Conservation (phyloP, 768 basidiomycete species). For the Lactarius hengduanensis region DNA sequence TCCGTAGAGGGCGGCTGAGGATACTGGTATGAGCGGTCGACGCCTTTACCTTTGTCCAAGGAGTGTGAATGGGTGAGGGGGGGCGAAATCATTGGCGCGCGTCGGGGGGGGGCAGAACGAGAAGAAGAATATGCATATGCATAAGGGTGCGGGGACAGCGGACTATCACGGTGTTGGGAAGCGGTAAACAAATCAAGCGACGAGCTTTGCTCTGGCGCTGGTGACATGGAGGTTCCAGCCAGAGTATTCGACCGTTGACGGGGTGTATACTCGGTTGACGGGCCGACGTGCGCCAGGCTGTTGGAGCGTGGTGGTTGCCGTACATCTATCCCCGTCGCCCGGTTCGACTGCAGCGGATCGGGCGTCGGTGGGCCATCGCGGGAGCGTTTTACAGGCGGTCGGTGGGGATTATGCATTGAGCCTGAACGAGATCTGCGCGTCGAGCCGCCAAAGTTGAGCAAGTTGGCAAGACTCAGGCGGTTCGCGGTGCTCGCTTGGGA, state of each 20-base stretch:
- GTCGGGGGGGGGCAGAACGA: conserved; percentile 22
- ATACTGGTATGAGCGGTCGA: conserved; percentile 30
- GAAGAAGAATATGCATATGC: conserved; percentile 42
- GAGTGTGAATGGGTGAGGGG: conserved; percentile 31
- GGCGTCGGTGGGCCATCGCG: conserved; percentile 7
- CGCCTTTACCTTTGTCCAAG: conserved; percentile 30
- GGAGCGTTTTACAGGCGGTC: conserved; percentile 9
- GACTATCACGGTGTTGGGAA: conserved; percentile 25
- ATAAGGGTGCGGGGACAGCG: conserved; percentile 47
- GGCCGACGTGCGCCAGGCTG: conserved; percentile 24
- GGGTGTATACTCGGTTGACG: conserved; percentile 32
- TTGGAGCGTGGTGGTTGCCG: conserved; percentile 4
- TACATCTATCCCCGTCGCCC: conserved; percentile 21
- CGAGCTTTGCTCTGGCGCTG: conserved; percentile 12
- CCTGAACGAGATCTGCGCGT: conserved; percentile 18
- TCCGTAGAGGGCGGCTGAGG: conserved; percentile 20
- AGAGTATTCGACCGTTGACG: conserved; percentile 26
- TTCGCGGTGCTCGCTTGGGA: conserved; percentile 33
- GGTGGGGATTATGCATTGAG: background rate
- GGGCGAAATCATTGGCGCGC: conserved; percentile 22
- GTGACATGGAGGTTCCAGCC: conserved; percentile 24
- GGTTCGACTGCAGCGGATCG: conserved; percentile 30
- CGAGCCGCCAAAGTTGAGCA: conserved; percentile 47
- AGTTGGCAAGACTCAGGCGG: conserved; percentile 52
- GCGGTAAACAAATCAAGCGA: conserved; percentile 30